Base-by-base conservation (phyloP, 2,329 filamentous ascomycete species). In the Zalaria sp. region DNA sequence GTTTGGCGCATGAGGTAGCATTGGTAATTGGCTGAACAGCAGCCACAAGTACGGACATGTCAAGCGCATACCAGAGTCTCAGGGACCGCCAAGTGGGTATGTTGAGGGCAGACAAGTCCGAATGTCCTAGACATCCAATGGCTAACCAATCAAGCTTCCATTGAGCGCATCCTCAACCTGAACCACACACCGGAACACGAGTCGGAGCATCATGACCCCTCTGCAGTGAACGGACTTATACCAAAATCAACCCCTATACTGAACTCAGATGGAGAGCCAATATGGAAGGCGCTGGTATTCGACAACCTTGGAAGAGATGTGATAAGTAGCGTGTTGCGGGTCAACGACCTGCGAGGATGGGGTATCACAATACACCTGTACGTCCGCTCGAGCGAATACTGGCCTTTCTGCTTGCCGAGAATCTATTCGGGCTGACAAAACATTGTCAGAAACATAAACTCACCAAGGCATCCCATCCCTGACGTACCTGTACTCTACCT, bases 281-380 rank as follows among this genome's bases (percentile, higher is more conserved):
- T 95, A 66, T 96, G 89, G 89, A 96, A 96, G 62, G 84, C 96
- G 5, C 69, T 98, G 40, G 86, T 98, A 6, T 96, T 98, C 58
- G 93, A 98, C 62, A 83, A 89, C 52, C 65, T 81, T 52, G 91
- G 89, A 38, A 75, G 88, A 59, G 88, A 96, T 73, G 84, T 98
- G 45, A 95, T 98, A 56, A 95, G 87, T 67, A 95, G 88, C 56
- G 88, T 98, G 2, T 70, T 98, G 49, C 76, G 88, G 45, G 91
- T 98, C 48, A 94, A 87, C 57, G 91, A 98, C 64, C 68, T 98
- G 57, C 75, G 93, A 48, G 77, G 82, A 46, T 87, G 91, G 77
- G 91, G 93, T n/a, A 83, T 96, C 41, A 96, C 87, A 34, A 91
- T 94, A 72, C 86, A 95, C 64, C 77, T 94, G 85, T 93, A 73